Conservation (phyloP, 805 yeast species). For the Naumovozyma dairenensis region DNA sequence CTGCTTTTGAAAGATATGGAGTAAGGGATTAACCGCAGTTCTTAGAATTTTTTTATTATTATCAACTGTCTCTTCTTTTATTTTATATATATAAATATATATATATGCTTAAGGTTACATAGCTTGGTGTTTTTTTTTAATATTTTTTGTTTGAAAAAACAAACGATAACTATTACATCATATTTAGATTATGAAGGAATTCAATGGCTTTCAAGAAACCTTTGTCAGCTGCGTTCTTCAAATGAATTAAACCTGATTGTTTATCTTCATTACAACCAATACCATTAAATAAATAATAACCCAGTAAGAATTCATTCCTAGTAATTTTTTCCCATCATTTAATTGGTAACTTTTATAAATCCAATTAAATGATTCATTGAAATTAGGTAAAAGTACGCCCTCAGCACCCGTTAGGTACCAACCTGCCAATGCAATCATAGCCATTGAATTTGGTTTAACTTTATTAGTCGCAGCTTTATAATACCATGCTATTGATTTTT, state of each 20-base stretch:
- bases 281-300: constrained; percentile 58
- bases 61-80: no score
- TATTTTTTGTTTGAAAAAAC: no score
- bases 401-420: constrained; percentile 69
- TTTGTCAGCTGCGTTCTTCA: constrained; percentile 48
- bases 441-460: constrained; percentile 38
- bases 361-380: constrained; percentile 58
- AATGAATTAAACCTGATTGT: constrained; percentile 40
- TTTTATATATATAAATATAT: no score
- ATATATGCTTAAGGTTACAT: no score
- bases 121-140: no score
- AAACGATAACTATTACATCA: background rate
- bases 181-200: background rate
- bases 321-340: constrained; percentile 47
- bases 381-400: constrained; percentile 43
- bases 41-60: no score
- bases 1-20: background rate
- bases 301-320: constrained; percentile 61
- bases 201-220: constrained; percentile 50
- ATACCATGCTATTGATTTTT: constrained; percentile 65
- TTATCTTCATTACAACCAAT: constrained; percentile 41
- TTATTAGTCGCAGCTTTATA: constrained; percentile 52
- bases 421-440: constrained; percentile 64
- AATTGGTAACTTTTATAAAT: constrained; percentile 38
- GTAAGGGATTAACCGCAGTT: no score